Evolutionary conservation across 768 basidiomycete species (phyloP).

Genomic region (Russula sp.): DNA sequence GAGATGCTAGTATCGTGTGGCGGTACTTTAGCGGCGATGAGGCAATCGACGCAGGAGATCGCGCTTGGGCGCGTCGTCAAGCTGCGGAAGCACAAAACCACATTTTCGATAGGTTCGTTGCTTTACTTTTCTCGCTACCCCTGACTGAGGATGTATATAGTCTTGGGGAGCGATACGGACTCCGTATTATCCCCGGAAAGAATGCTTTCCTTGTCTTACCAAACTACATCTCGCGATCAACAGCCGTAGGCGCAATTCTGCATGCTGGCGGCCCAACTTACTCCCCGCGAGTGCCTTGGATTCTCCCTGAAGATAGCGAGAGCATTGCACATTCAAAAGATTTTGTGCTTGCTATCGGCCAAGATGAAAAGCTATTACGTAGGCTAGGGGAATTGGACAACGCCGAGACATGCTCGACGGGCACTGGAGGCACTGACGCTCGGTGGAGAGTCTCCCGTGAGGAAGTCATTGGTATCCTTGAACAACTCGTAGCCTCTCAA

Average conservation of each 20-base stretch:
- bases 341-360: slow-evolving; percentile 63
- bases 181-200: slow-evolving; percentile 78
- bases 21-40: slow-evolving; percentile 67
- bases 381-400: slow-evolving; percentile 71
- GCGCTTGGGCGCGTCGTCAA: slow-evolving; percentile 80
- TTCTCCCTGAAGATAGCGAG: slow-evolving; percentile 37
- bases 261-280: slow-evolving; percentile 56
- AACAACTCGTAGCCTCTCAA: slow-evolving; percentile 35
- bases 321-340: slow-evolving; percentile 43
- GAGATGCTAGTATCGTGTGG: slow-evolving; percentile 81
- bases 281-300: slow-evolving; percentile 39
- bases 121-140: background rate
- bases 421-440: slow-evolving; percentile 74
- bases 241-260: slow-evolving; percentile 75
- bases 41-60: slow-evolving; percentile 44
- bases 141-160: slow-evolving; percentile 37
- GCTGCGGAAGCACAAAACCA: slow-evolving; percentile 92
- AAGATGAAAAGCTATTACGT: slow-evolving; percentile 75
- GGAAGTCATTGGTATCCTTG: slow-evolving; percentile 40
- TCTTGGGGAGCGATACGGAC: slow-evolving; percentile 76
- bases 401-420: slow-evolving; percentile 66
- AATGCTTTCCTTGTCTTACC: slow-evolving; percentile 82
- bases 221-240: slow-evolving; percentile 79
- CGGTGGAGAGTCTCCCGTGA: slow-evolving; percentile 55
- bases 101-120: slow-evolving; percentile 68